phyloP scores from a whole-genome alignment of 176 grass and related monocot species.

The Cenchrus purpureus region DNA sequence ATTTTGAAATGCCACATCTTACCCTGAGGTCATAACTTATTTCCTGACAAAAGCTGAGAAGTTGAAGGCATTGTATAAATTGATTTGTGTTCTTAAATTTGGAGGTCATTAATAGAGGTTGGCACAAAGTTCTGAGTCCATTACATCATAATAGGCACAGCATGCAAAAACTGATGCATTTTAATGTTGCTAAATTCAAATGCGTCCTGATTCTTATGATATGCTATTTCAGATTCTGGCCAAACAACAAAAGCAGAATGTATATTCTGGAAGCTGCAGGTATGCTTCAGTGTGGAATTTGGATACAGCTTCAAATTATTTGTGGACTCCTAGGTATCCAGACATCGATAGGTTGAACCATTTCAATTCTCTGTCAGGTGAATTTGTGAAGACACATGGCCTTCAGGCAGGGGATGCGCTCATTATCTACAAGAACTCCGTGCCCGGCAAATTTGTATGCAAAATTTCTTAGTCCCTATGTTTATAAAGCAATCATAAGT shows the following conservation, averaged over 20 bases:
- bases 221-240: conserved; percentile 76
- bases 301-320: conserved; percentile 15
- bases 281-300: conserved; percentile 36
- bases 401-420: conserved; percentile 75
- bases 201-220: conserved; percentile 13
- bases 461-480: not conserved
- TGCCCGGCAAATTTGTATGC: conserved; percentile 67
- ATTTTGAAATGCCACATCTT: conserved; percentile 16
- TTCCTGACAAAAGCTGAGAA: conserved; percentile 34
- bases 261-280: conserved; percentile 87
- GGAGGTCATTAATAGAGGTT: conserved; percentile 18
- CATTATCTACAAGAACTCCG: conserved; percentile 64
- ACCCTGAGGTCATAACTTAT: not conserved
- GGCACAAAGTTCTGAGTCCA: not conserved
- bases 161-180: conserved; percentile 10
- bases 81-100: conserved; percentile 11
- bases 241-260: conserved; percentile 98
- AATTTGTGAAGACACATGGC: conserved; percentile 81
- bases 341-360: conserved; percentile 5
- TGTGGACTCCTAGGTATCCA: not conserved
- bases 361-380: conserved; percentile 48
- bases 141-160: conserved; percentile 6
- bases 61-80: not conserved
- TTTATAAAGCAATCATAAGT: not conserved
- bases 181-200: not conserved